Evolutionary conservation across 192 early-diverging fungal species (phyloP).

Genomic region (Umbelopsis sp.): DNA sequence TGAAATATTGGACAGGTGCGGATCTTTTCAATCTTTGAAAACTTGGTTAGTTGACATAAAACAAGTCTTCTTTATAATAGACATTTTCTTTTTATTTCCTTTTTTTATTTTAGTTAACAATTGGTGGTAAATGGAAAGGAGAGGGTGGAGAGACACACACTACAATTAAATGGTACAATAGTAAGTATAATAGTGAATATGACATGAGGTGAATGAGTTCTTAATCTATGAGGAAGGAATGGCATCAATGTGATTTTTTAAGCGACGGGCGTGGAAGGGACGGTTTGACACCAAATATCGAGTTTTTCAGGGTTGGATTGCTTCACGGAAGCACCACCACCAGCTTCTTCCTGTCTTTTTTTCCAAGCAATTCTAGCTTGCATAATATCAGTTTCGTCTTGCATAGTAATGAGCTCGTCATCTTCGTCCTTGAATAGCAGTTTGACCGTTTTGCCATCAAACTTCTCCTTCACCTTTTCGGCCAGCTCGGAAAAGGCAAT

Average conservation of each 20-base stretch:
- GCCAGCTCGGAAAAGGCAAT: constrained; percentile 58
- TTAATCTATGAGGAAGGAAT: too few species aligned
- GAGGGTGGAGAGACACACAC: background rate
- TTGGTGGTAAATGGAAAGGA: background rate
- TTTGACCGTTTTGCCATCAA: constrained; percentile 51
- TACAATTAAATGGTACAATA: constrained; percentile 21
- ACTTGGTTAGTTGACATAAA: too few species aligned
- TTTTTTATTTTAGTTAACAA: background rate
- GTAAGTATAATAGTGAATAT: too few species aligned
- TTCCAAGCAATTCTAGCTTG: constrained; percentile 53
- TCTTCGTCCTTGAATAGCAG: constrained; percentile 90
- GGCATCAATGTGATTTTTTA: too few species aligned
- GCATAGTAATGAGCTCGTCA: constrained; percentile 79
- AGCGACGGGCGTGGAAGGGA: background rate
- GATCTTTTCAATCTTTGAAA: too few species aligned
- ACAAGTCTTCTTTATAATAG: background rate
- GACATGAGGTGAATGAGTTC: too few species aligned
- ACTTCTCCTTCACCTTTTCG: constrained; percentile 62
- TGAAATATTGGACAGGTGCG: too few species aligned
- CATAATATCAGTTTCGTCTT: constrained; percentile 88
- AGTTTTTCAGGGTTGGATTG: constrained; percentile 15
- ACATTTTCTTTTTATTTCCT: background rate
- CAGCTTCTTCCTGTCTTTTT: constrained; percentile 9
- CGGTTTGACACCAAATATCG: background rate
- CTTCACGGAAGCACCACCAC: constrained; percentile 1